Percentiles rank a stretch among this genome's conserved stretches.
These are phyloP conservation scores for Hypoxylon fragiforme DNA, from an alignment of 495 filamentous ascomycete genomes.

Conservation along the genomic window DNA sequence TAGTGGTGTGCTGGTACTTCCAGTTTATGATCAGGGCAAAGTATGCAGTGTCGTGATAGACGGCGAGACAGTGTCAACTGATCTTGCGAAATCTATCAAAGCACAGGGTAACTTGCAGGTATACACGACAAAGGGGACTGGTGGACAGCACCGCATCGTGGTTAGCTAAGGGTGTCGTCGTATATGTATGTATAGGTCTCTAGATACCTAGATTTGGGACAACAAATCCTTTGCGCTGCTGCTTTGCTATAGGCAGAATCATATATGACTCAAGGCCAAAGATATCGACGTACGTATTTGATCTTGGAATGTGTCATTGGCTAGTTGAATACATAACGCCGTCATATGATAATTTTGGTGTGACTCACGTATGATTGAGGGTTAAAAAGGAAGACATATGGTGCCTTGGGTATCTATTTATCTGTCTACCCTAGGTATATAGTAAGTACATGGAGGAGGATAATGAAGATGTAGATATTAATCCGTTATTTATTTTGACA, in stretches of 20 bases:
- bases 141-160: conserved; percentile 20
- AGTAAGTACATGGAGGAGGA: too few species aligned
- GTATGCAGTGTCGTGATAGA: conserved; percentile 12
- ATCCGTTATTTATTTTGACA: too few species aligned
- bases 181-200: too few species aligned
- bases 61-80: conserved; percentile 1
- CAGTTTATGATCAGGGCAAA: background rate
- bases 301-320: too few species aligned
- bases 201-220: too few species aligned
- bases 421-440: too few species aligned
- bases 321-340: too few species aligned
- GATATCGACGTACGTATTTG: too few species aligned
- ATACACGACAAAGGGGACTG: conserved; percentile 3
- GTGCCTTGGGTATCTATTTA: too few species aligned
- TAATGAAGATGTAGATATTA: too few species aligned
- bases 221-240: background rate
- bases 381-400: too few species aligned
- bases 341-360: too few species aligned
- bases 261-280: background rate
- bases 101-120: conserved; percentile 9
- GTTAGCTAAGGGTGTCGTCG: conserved; percentile 13
- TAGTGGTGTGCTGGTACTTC: conserved; percentile 19
- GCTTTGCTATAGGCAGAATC: conserved; percentile 12
- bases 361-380: conserved; percentile 8
- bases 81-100: background rate